phyloP scores from a whole-genome alignment of 352 stramenopile genomes.

The Phytophthora foliorum region DNA sequence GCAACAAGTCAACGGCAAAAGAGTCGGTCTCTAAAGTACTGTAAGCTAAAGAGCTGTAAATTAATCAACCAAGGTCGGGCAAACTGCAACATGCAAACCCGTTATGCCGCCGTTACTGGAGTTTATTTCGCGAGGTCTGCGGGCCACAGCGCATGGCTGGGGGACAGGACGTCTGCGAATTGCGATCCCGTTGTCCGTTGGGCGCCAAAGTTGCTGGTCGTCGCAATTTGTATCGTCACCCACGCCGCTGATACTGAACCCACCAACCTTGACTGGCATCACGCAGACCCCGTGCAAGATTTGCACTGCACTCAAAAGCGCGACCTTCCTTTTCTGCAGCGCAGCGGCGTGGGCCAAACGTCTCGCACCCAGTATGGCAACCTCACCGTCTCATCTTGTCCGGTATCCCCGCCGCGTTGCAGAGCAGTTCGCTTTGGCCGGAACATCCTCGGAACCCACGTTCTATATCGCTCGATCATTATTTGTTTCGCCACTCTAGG shows the following conservation, averaged over 20 bases:
- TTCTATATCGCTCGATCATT: constrained; percentile 7
- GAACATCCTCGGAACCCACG: constrained; percentile 5
- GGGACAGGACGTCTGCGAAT: constrained; percentile 8
- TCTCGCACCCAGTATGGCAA: neutral
- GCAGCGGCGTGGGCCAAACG: neutral
- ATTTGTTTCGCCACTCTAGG: neutral
- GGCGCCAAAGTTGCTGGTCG: neutral
- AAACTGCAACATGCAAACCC: neutral
- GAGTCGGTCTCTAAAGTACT: constrained; percentile 15
- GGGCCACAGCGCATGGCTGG: no score
- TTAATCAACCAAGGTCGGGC: no score
- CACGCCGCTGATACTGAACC: constrained; percentile 6
- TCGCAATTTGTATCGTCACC: constrained; percentile 12
- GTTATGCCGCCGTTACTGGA: constrained; percentile 1
- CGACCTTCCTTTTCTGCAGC: constrained; percentile 1
- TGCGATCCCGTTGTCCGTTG: constrained; percentile 23
- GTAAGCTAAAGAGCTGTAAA: neutral
- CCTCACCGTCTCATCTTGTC: neutral
- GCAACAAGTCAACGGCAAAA: constrained; percentile 28
- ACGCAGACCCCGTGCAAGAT: constrained; percentile 10
- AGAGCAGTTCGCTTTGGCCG: constrained; percentile 7
- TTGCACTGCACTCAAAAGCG: constrained; percentile 8
- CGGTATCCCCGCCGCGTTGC: neutral
- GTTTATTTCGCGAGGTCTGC: constrained; percentile 11
- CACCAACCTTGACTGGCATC: constrained; percentile 9